Evolutionary conservation across 2,329 filamentous ascomycete genomes (phyloP), one percentile per base, ranked within the genome.

Genomic region (Neopestalotiopsis clavispora): DNA sequence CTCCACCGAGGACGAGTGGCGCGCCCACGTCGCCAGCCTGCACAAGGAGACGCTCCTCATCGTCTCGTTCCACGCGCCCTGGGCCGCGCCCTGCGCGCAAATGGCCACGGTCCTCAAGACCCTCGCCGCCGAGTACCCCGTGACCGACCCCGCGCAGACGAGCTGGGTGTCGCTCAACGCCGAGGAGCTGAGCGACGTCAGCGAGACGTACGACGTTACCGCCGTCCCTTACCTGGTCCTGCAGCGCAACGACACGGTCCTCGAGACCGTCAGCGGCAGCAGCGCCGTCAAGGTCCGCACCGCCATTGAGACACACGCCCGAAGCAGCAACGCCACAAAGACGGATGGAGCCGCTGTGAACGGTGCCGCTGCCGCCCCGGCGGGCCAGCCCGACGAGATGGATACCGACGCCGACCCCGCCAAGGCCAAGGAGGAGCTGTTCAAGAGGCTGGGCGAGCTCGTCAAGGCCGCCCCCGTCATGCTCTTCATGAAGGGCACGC

Each of bases 401-500:
- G 79, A 82, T 67, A 77, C 75, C 12, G 73, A 77, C 49, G 57
- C 68, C 13, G 86, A 89, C 69, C 85, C 84, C 7, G 86, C 83
- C 68, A 87, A 90, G 80, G 87, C 87, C 64, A 95, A 95, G 83
- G 94, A 98, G 79, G 94, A 97, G 73, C 84, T 99, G 67, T 91
- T 94, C 80, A 91, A 92, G 80, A 88, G 95, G 40, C 85, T 99
- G 49, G 87, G 83, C 23, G 93, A 97, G 74, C 87, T 99, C 45
- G 95, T 98, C 73, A 97, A 95, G 84, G 96, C 96, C 4, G 95
- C 96, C 40, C 94, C 95, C 0, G 95, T 99, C 40, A 99, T 99
- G 96, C 86, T 99, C 34, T 99, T 99, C 82, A 97, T 97, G 94
- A 97, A 97, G 84, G 95, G 94, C n/a, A 97, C 94, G 2, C 94